Evolutionary conservation across 345 rosid species (phyloP).

Genomic region (Dovyalis caffra): DNA sequence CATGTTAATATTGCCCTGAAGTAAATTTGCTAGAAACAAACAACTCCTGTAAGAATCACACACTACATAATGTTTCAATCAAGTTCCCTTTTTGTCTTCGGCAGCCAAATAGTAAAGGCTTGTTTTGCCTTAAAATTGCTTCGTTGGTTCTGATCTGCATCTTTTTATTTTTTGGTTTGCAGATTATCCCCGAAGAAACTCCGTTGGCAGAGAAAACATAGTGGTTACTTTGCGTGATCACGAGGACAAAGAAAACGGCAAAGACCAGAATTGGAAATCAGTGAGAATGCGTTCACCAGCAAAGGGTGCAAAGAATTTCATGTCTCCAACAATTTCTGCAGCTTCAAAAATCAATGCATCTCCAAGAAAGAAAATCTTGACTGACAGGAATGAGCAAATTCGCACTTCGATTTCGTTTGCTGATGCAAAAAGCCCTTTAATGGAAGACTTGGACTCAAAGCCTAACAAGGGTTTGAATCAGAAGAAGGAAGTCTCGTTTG

Average conservation of each 20-base stretch:
- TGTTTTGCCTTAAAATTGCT: not conserved
- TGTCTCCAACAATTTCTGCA: slow-evolving; percentile 88
- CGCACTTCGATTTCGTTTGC: slow-evolving; percentile 45
- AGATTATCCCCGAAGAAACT: slow-evolving; percentile 48
- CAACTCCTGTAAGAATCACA: not conserved
- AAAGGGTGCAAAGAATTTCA: slow-evolving; percentile 65
- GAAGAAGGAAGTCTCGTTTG: slow-evolving; percentile 36
- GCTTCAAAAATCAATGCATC: slow-evolving; percentile 69
- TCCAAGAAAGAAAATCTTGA: slow-evolving; percentile 70
- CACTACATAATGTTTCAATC: not conserved
- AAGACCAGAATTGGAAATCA: slow-evolving; percentile 33
- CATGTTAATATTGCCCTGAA: not conserved
- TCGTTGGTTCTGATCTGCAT: no score
- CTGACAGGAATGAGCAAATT: slow-evolving; percentile 53
- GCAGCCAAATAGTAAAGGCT: not conserved
- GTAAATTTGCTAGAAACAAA: not conserved
- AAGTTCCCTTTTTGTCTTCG: not conserved
- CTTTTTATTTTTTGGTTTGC: not conserved
- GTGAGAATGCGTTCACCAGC: slow-evolving; percentile 39
- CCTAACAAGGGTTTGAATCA: slow-evolving; percentile 22
- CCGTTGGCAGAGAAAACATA: slow-evolving; percentile 41
- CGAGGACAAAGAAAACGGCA: slow-evolving; percentile 68
- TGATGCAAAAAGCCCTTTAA: slow-evolving; percentile 33
- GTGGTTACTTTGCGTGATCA: slow-evolving; percentile 31
- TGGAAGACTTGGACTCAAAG: slow-evolving; percentile 35